Evolutionary conservation across 2,329 filamentous ascomycete species (phyloP), one percentile per base, ranked within the genome.

Genomic region (Fusarium anthophilum): DNA sequence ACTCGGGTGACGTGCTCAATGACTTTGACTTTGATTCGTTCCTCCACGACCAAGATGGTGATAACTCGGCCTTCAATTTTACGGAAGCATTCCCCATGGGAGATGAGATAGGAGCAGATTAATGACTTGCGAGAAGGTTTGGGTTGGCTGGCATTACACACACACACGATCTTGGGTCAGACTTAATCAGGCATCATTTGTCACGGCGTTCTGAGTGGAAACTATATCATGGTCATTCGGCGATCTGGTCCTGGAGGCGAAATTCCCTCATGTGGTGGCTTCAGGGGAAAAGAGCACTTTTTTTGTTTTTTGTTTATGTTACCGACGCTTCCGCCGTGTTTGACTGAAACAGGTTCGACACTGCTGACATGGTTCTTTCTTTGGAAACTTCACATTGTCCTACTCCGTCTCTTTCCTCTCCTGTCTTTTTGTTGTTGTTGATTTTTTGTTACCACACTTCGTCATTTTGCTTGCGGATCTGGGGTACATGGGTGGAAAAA

Each of bases 1-100:
- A 84, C 69, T 85, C 86, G 11, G 82, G 82, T 61, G 87, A 92
- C 77, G 90, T 92, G 41, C 84, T 92, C 54, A 90, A 89, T 76
- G 90, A 91, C 73, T 92, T 92, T 76, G 91, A 92, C 71, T 86
- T 92, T 74, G 91, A 92, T 80, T 91, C 90, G 4, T 92, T 92
- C 83, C 83, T 92, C 13, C 89, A 92, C 72, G 86, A 87, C 67
- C 84, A 85, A 69, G 87, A 87, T 53, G 84, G 82, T 39, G 86
- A 85, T 45, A 83, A 83, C 47, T 80, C 82, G 48, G 80, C 78
- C 9, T 92, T 91, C 71, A 88, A 89, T 81, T 91, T 92, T 76
- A 81, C 85, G 22, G 82, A 83, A 30, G 80, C 82, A 51, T 90
- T 90, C 77, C 79, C 79, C n/a, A 87, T 91, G 83, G 84, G 84